Evolutionary conservation across 805 yeast genomes (phyloP).

Genomic region (Sporopachydermia quercuum): DNA sequence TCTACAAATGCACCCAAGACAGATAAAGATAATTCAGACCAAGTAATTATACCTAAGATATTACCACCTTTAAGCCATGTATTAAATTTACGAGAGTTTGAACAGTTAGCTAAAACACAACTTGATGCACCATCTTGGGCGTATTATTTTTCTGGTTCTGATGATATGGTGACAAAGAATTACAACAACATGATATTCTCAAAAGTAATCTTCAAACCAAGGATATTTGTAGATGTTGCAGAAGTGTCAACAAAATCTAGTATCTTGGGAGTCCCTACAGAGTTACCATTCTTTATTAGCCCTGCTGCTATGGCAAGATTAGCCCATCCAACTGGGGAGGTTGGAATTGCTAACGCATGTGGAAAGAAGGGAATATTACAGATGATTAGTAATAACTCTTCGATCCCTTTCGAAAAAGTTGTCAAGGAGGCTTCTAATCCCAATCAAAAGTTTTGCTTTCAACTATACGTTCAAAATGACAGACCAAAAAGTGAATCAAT

Average conservation of each 20-base stretch:
- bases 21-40: no score
- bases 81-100: slow-evolving; percentile 25
- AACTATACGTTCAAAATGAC: slow-evolving; percentile 30
- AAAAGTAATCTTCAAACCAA: slow-evolving; percentile 31
- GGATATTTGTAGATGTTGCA: slow-evolving; percentile 22
- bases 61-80: slow-evolving; percentile 21
- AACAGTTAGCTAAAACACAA: slow-evolving; percentile 22
- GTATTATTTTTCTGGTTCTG: slow-evolving; percentile 33
- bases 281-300: slow-evolving; percentile 2
- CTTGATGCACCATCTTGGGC: slow-evolving; percentile 23
- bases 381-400: slow-evolving; percentile 31
- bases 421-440: slow-evolving; percentile 15
- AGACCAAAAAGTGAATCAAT: slow-evolving; percentile 17
- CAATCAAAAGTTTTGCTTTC: slow-evolving; percentile 31
- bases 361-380: slow-evolving; percentile 27
- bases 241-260: slow-evolving; percentile 18
- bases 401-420: slow-evolving; percentile 27
- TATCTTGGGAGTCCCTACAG: slow-evolving; percentile 19
- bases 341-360: slow-evolving; percentile 25
- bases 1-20: background rate
- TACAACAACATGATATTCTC: slow-evolving; percentile 29
- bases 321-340: slow-evolving; percentile 31
- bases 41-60: no score
- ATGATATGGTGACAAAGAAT: slow-evolving; percentile 30
- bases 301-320: slow-evolving; percentile 23